These are phyloP conservation scores for Chrysoporthe cubensis DNA, from an alignment of 2,329 filamentous ascomycete species.

Conservation along the genomic window DNA sequence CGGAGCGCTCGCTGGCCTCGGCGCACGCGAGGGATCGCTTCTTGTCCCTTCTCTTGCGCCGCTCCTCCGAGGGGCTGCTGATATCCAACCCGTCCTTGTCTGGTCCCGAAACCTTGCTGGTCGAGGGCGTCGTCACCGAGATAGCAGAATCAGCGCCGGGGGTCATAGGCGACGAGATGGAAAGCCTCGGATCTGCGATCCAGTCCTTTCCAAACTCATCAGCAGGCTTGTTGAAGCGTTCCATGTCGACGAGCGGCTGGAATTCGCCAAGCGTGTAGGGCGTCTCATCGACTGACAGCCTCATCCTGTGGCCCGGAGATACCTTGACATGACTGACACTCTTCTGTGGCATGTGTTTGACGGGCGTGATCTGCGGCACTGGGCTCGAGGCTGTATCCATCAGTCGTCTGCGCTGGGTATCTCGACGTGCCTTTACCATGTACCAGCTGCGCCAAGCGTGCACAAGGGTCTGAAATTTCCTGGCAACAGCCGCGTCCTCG, in stretches of 20 bases:
- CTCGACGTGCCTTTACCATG: slow-evolving; percentile 60
- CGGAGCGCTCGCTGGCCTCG: neutral
- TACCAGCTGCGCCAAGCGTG: slow-evolving; percentile 94
- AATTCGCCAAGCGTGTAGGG: slow-evolving; percentile 70
- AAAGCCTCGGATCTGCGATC: slow-evolving; percentile 33
- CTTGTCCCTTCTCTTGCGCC: slow-evolving; percentile 10
- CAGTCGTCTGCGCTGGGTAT: slow-evolving; percentile 35
- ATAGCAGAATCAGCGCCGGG: slow-evolving; percentile 2
- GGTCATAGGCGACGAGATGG: neutral
- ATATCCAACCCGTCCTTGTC: neutral
- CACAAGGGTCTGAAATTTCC: slow-evolving; percentile 71
- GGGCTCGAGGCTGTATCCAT: slow-evolving; percentile 33
- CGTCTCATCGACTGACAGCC: slow-evolving; percentile 51
- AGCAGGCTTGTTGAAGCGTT: slow-evolving; percentile 58
- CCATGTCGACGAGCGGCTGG: slow-evolving; percentile 68
- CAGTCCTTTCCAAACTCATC: slow-evolving; percentile 55
- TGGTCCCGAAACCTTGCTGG: neutral
- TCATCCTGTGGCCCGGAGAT: slow-evolving; percentile 40
- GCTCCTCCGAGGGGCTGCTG: slow-evolving; percentile 10
- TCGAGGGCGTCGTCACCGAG: slow-evolving; percentile 10
- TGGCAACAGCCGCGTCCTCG: slow-evolving; percentile 69
- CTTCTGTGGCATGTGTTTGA: slow-evolving; percentile 38
- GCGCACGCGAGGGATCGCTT: neutral
- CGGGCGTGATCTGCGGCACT: slow-evolving; percentile 36
- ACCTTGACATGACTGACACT: slow-evolving; percentile 37